These are phyloP conservation scores for Leccinum obscurum DNA, from an alignment of 768 basidiomycete genomes.

Conservation along the genomic window DNA sequence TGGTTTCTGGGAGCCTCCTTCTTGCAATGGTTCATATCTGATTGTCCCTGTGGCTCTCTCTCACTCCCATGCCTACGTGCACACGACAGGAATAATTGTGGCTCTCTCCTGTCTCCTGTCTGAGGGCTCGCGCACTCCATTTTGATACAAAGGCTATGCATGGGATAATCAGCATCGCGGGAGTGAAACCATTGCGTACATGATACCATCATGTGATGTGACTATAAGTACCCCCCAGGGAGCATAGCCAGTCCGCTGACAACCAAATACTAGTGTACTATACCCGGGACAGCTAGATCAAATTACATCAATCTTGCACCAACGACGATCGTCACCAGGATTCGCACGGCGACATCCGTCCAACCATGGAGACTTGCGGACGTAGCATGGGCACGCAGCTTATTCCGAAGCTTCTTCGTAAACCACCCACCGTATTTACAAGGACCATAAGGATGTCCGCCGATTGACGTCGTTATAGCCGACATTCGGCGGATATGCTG, in stretches of 20 bases:
- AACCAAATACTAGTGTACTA: neutral
- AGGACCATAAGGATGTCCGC: neutral
- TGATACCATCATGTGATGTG: neutral
- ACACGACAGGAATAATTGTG: neutral
- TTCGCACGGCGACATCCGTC: neutral
- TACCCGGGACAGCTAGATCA: neutral
- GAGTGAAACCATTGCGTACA: neutral
- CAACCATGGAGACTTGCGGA: slow-evolving; percentile 54
- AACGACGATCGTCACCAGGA: neutral
- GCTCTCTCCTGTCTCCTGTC: neutral
- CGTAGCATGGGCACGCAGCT: slow-evolving; percentile 41
- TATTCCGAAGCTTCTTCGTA: neutral
- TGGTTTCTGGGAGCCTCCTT: neutral
- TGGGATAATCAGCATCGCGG: neutral
- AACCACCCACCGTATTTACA: neutral
- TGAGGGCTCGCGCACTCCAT: neutral
- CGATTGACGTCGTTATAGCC: neutral
- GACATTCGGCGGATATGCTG: neutral
- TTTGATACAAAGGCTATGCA: neutral
- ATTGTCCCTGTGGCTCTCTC: neutral
- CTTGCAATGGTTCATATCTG: neutral
- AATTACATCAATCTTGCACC: neutral
- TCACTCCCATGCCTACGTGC: neutral
- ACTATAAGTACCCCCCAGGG: neutral
- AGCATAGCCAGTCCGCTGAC: neutral